phyloP scores from a whole-genome alignment of 2,329 filamentous ascomycete genomes.

The Boeremia exigua region DNA sequence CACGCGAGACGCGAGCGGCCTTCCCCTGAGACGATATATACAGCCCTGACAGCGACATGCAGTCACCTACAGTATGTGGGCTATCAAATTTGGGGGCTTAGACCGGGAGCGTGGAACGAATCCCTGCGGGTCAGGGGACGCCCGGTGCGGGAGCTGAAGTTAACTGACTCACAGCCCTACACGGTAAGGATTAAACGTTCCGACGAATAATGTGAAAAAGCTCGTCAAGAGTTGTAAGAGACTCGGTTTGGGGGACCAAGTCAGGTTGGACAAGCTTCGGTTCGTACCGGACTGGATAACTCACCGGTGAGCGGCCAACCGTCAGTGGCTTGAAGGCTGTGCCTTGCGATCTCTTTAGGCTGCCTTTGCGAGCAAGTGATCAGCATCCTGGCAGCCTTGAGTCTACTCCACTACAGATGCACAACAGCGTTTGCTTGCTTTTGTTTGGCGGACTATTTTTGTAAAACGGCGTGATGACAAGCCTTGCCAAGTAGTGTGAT shows the following conservation, averaged over 20 bases:
- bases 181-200: conserved; percentile 22
- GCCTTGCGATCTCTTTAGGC: conserved; percentile 29
- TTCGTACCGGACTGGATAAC: conserved; percentile 17
- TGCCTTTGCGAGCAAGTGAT: conserved; percentile 28
- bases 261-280: conserved; percentile 23
- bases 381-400: background rate
- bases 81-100: conserved; percentile 39
- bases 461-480: conserved; percentile 29
- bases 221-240: conserved; percentile 14
- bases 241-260: conserved; percentile 13
- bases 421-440: conserved; percentile 17
- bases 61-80: conserved; percentile 9
- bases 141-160: conserved; percentile 31
- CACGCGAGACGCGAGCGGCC: conserved; percentile 23
- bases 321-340: conserved; percentile 30
- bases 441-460: conserved; percentile 38
- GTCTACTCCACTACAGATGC: background rate
- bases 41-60: conserved; percentile 18
- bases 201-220: conserved; percentile 26
- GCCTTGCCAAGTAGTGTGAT: conserved; percentile 35
- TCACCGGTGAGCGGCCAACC: conserved; percentile 39
- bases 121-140: conserved; percentile 34
- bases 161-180: conserved; percentile 41
- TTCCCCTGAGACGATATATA: conserved; percentile 40
- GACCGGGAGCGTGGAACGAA: conserved; percentile 33